Conservation (phyloP, 768 basidiomycete genomes). For the Leucocoprinus sp. region DNA sequence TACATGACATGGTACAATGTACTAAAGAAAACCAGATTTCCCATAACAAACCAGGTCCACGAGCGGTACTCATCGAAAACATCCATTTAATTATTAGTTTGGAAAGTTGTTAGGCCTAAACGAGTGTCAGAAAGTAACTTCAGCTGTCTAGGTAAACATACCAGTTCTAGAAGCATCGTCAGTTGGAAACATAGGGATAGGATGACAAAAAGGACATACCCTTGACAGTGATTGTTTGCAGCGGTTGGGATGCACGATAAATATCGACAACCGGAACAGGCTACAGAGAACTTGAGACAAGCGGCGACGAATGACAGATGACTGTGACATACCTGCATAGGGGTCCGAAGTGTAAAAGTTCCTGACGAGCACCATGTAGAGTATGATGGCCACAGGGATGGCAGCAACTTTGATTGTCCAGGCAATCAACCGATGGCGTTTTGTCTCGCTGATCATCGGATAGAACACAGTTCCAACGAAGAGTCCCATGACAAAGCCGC, state of each 20-base stretch:
- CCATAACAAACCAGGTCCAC: no score
- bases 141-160: conserved; percentile 15
- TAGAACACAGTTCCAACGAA: conserved; percentile 79
- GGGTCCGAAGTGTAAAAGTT: conserved; percentile 92
- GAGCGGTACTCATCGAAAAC: no score
- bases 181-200: not conserved
- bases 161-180: conserved; percentile 24
- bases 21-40: no score
- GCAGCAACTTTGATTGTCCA: conserved; percentile 69
- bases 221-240: conserved; percentile 61
- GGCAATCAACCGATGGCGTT: conserved; percentile 60
- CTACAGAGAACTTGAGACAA: conserved; percentile 27
- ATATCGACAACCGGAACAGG: conserved; percentile 83
- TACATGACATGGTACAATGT: no score
- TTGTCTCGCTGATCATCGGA: conserved; percentile 80
- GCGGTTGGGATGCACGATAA: conserved; percentile 81
- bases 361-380: conserved; percentile 73
- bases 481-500: conserved; percentile 80
- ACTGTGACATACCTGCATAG: conserved; percentile 53
- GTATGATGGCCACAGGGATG: conserved; percentile 64
- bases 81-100: conserved; percentile 1
- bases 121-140: not conserved
- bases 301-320: conserved; percentile 3
- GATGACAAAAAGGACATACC: conserved; percentile 26
- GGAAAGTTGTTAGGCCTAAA: conserved; percentile 14